phyloP scores from a whole-genome alignment of 2,329 filamentous ascomycete genomes.

The Lasiodiplodia theobromae region DNA sequence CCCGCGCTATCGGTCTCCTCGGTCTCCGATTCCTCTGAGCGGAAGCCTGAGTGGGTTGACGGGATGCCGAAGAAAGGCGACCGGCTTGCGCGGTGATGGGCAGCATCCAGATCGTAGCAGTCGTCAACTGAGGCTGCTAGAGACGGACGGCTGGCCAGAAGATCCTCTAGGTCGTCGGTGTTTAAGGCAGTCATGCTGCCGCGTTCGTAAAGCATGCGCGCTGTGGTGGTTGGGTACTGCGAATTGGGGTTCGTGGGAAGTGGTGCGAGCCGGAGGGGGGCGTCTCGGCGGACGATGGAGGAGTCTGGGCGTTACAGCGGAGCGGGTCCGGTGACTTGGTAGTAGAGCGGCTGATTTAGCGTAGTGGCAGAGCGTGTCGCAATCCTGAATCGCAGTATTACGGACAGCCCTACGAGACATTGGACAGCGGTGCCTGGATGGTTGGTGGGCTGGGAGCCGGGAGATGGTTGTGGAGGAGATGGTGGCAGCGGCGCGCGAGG shows the following conservation, averaged over 20 bases:
- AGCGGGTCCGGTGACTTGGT: conserved; percentile 22
- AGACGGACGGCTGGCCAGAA: conserved; percentile 38
- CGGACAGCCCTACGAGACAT: conserved; percentile 28
- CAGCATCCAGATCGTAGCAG: conserved; percentile 47
- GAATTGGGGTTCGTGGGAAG: conserved; percentile 11
- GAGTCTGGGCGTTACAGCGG: conserved; percentile 14
- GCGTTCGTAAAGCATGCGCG: conserved; percentile 28
- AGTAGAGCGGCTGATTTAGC: conserved; percentile 19
- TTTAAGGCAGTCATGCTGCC: conserved; percentile 27
- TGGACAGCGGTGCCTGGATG: conserved; percentile 19
- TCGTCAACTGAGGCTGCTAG: conserved; percentile 48
- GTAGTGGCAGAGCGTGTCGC: conserved; percentile 13
- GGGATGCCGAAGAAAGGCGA: conserved; percentile 63
- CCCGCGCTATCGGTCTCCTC: conserved; percentile 56
- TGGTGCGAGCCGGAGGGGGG: conserved; percentile 11
- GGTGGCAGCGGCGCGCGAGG: conserved; percentile 3
- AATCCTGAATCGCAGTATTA: conserved; percentile 24
- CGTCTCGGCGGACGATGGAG: conserved; percentile 22
- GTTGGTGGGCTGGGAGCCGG: conserved; percentile 16
- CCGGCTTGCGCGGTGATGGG: conserved; percentile 42
- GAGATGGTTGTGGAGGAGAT: conserved; percentile 10
- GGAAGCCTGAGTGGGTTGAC: conserved; percentile 70
- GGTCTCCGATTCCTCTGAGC: conserved; percentile 57
- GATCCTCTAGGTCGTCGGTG: conserved; percentile 23
- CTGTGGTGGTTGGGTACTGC: conserved; percentile 6